Base-by-base conservation (phyloP, 768 basidiomycete genomes). In the Rhodotorula graminis region DNA sequence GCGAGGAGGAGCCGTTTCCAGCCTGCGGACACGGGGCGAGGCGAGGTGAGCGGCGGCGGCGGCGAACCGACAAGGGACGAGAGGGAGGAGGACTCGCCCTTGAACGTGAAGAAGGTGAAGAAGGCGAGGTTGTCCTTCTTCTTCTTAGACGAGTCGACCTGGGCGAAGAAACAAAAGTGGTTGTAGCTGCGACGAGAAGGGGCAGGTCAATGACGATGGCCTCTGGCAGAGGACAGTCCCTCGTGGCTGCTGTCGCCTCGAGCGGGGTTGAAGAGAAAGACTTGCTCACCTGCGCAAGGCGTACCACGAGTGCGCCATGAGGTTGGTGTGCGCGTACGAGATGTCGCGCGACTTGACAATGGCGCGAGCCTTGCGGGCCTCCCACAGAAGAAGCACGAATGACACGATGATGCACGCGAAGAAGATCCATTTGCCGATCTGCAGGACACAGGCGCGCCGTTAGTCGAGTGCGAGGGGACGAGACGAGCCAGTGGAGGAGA, bases 31-130 rank as follows among this genome's bases (percentile, higher is more conserved):
- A 16, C 37, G 10, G 2, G 57, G 11, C 40, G 27, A 15, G 27
- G 37, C 44, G 37, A 65, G 40, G 25, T 29, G 33, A 46, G 44
- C 44, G 44, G 33, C 29, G 33, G 23, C 21, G 21, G 52, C n/a
- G n/a, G n/a, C n/a, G n/a, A n/a, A n/a, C n/a, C n/a, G n/a, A n/a
- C n/a, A n/a, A n/a, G n/a, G n/a, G n/a, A n/a, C n/a, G n/a, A n/a
- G n/a, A n/a, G n/a, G n/a, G n/a, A 42, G 61, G 16, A 3, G 14
- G 29, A 84, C 88, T 65, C 72, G 91, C 95, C 95, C 85, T 99
- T 99, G 86, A 99, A 98, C 1, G 90, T 90, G 83, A 99, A 99
- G 87, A 98, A 99, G 80, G 98, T 87, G 82, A 96, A 99, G 85
- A 98, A 98, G 47, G 95, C 94, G 82, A 99, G 93, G 79, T 96